Percentiles rank a stretch among this genome's conserved stretches.
Evolutionary conservation across 1,284 basidiomycete species (phyloP).

Genomic region (Mrakiaceae sp.): DNA sequence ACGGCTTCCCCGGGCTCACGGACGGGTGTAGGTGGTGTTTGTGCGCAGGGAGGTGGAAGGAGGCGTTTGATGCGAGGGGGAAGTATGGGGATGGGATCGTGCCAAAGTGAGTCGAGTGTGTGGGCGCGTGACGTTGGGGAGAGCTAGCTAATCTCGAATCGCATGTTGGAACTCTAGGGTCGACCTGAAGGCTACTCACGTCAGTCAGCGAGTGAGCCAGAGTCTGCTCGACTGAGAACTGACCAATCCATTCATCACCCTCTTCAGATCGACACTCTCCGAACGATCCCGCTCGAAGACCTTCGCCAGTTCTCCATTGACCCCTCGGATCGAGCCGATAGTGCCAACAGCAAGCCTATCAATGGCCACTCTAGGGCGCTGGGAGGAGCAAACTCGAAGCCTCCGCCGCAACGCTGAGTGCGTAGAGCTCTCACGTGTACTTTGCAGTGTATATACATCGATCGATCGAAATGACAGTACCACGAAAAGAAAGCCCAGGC

Average conservation of each 20-base stretch:
- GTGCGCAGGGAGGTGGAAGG: conserved; percentile 11
- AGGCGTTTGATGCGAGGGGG: conserved; percentile 1
- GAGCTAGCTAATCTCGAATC: not conserved
- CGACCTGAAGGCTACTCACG: not conserved
- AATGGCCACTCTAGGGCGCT: no score
- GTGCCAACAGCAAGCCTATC: no score
- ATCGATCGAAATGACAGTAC: no score
- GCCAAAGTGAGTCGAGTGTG: not conserved
- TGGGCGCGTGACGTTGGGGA: not conserved
- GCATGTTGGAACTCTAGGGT: not conserved
- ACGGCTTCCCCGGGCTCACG: conserved; percentile 4
- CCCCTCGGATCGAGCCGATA: no score
- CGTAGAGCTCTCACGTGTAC: no score
- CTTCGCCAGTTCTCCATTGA: not conserved
- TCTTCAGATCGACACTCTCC: conserved; percentile 7
- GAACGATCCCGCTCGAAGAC: conserved; percentile 4
- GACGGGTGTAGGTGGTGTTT: conserved; percentile 9
- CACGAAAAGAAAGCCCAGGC: no score
- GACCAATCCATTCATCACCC: not conserved
- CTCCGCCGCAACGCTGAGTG: no score
- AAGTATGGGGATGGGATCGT: conserved; percentile 7
- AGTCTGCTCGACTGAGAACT: not conserved
- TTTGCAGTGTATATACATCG: no score
- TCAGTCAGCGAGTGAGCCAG: not conserved
- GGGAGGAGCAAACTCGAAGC: no score